phyloP scores from a whole-genome alignment of 306 rosid genomes.

The Pyrus pyrifolia region DNA sequence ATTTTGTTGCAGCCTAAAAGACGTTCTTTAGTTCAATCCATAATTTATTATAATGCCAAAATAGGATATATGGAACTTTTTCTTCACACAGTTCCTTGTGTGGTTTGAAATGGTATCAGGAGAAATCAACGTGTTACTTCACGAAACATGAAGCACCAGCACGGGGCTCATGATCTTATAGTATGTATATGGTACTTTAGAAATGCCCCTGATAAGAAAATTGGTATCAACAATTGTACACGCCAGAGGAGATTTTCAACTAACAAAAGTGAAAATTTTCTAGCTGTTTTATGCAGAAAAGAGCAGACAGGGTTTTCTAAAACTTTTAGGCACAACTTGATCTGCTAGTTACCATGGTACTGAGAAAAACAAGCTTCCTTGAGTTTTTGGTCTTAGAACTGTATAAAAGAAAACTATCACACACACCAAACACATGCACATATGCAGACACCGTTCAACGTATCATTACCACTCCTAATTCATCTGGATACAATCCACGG shows the following conservation, averaged over 20 bases:
- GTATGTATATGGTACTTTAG: neutral
- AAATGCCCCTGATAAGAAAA: neutral
- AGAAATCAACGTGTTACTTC: too few relatives aligned
- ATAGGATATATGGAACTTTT: neutral
- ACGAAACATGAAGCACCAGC: neutral
- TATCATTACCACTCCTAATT: constrained; percentile 92
- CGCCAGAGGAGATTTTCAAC: too few relatives aligned
- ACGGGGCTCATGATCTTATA: neutral
- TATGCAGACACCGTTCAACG: neutral
- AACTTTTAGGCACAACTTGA: neutral
- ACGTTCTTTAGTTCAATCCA: neutral
- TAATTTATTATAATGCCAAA: neutral
- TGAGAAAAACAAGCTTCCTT: neutral
- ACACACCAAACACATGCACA: neutral
- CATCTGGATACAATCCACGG: constrained; percentile 94
- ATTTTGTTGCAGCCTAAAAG: neutral
- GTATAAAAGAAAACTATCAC: neutral
- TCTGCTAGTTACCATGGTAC: neutral
- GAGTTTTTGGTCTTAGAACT: neutral
- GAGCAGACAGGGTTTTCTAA: neutral
- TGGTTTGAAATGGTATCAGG: too few relatives aligned
- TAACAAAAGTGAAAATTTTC: neutral
- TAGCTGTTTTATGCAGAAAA: neutral
- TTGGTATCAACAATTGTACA: neutral
- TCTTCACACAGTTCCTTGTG: neutral